Evolutionary conservation across 306 rosid genomes (phyloP).

Genomic region (Vigna angularis): DNA sequence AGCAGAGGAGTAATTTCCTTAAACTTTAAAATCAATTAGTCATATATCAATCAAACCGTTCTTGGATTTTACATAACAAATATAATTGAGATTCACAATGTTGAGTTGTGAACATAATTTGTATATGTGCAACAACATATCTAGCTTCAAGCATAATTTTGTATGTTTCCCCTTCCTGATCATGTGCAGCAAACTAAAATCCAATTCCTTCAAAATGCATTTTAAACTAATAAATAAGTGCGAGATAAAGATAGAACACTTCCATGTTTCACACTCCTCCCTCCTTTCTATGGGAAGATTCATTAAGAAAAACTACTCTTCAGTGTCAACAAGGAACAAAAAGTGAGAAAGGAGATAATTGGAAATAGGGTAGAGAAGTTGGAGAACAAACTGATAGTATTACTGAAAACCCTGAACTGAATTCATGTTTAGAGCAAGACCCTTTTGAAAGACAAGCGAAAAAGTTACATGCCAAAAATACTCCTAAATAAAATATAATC

Average conservation of each 20-base stretch:
- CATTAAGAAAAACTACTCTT: background rate
- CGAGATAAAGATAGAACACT: background rate
- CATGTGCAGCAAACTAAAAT: slow-evolving; percentile 9
- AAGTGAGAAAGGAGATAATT: background rate
- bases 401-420: background rate
- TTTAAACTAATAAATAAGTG: background rate
- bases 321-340: background rate
- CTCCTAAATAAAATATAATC: too few species aligned
- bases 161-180: background rate
- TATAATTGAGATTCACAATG: background rate
- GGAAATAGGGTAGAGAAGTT: background rate
- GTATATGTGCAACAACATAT: slow-evolving; percentile 16
- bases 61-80: slow-evolving; percentile 1
- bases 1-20: slow-evolving; percentile 14
- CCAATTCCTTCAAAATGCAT: background rate
- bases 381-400: background rate
- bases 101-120: slow-evolving; percentile 6
- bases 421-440: background rate
- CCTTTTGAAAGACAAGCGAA: too few species aligned
- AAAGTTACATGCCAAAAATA: too few species aligned
- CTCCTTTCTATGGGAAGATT: background rate
- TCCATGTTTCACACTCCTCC: slow-evolving; percentile 8
- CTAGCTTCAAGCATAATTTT: slow-evolving; percentile 9
- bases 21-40: slow-evolving; percentile 6
- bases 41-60: slow-evolving; percentile 12